These are phyloP conservation scores for Prunus padus DNA, from an alignment of 306 rosid species.

Conservation along the genomic window DNA sequence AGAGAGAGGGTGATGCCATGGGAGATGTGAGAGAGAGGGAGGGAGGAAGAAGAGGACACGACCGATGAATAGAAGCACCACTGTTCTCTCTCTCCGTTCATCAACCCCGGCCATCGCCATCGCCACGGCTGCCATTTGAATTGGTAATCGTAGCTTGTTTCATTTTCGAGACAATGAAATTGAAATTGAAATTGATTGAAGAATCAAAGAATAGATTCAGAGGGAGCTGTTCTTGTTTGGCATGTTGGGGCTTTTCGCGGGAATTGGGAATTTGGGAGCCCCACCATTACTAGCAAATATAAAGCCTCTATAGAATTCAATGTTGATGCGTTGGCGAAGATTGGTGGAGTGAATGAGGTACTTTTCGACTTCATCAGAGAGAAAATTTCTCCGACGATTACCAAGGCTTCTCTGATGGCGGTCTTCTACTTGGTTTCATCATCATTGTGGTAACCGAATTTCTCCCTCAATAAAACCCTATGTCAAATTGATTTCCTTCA, in stretches of 20 bases:
- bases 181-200: neutral
- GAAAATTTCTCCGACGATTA: constrained; percentile 39
- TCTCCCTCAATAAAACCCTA: too few species aligned
- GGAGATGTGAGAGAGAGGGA: constrained; percentile 57
- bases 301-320: neutral
- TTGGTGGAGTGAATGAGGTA: constrained; percentile 45
- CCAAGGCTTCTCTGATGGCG: constrained; percentile 50
- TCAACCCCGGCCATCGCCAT: constrained; percentile 10
- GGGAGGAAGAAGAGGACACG: constrained; percentile 65
- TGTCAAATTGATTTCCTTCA: too few species aligned
- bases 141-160: neutral
- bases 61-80: constrained; percentile 59
- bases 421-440: constrained; percentile 47
- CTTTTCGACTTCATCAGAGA: constrained; percentile 49
- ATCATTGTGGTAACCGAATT: too few species aligned
- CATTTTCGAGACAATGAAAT: neutral
- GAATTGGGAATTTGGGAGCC: neutral
- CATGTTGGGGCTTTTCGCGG: neutral
- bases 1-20: constrained; percentile 74
- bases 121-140: constrained; percentile 29
- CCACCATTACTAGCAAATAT: neutral
- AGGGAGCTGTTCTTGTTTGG: neutral
- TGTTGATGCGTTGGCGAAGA: constrained; percentile 39
- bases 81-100: constrained; percentile 80
- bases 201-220: neutral